These are phyloP conservation scores for Zychaea mexicana DNA, from an alignment of 371 early-diverging fungal species.

Conservation along the genomic window DNA sequence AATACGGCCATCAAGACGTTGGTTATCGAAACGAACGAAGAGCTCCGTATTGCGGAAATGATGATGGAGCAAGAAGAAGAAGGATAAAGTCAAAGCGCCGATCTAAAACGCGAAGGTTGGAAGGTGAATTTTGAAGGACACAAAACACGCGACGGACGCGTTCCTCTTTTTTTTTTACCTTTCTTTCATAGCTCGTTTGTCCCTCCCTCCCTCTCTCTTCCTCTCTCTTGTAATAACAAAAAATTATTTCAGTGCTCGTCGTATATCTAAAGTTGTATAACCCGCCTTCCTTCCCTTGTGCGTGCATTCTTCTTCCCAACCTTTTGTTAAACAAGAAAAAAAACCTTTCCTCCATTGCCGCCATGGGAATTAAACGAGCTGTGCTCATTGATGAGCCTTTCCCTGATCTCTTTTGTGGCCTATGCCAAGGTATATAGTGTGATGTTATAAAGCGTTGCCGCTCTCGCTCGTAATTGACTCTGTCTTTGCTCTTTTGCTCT, in stretches of 20 bases:
- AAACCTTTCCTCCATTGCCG: background rate
- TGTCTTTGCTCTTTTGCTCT: background rate
- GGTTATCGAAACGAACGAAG: conserved; percentile 44
- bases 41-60: conserved; percentile 37
- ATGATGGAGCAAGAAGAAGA: background rate
- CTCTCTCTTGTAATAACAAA: background rate
- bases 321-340: too few relatives aligned
- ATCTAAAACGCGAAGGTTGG: too few relatives aligned
- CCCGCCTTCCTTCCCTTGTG: background rate
- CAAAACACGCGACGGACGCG: background rate
- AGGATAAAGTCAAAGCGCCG: background rate
- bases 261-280: too few relatives aligned
- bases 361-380: conserved; percentile 27
- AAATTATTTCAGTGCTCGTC: too few relatives aligned
- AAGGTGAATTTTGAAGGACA: too few relatives aligned
- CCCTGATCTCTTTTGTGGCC: conserved; percentile 48
- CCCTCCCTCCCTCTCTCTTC: background rate
- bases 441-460: background rate
- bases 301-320: background rate
- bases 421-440: conserved; percentile 44
- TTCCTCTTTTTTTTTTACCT: background rate
- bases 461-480: background rate
- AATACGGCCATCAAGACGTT: conserved; percentile 18
- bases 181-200: background rate
- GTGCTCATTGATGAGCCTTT: conserved; percentile 41